Base-by-base conservation (phyloP, 2,329 filamentous ascomycete species). In the Fusarium nelsonii region DNA sequence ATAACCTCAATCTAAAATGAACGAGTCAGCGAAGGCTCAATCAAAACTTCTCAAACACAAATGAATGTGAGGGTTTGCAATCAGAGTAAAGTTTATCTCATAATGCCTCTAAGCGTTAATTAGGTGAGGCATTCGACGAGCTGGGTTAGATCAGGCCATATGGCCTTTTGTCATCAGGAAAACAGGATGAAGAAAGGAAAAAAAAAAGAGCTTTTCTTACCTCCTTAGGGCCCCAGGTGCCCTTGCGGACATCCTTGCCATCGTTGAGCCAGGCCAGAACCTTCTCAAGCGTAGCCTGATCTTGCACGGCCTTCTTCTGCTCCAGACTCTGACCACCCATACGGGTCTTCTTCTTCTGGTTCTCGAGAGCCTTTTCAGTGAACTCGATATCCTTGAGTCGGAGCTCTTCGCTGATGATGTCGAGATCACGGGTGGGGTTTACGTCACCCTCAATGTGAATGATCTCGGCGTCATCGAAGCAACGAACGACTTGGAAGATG, bases 391-490 rank as follows among this genome's bases (percentile, higher is more conserved):
- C 96, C 86, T 99, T 99, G 81, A 97, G 90, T 69, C 95, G 90
- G 78, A 99, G 85, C 84, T 99, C 96, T 78, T 98, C 94, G 80
- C 91, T 93, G 83, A 99, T 98, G 81, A 99, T 99, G 77, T 93
- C 92, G 73, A 99, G 83, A 85, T 99, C 96, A 78, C 96, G 91
- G 65, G 92, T 88, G 34, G 96, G 97, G 83, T 99, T 92, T 75
- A 99, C 97, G 76, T 99, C 96, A 79, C 96, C 97, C 86, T 99
- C 97, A 72, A 99, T 94, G 87, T 99, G 96, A 76, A 97, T 98
- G 77, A 99, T 99, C 84, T 99, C 96, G 63, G 95, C 96, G 85
- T 99, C 96, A 79, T 99, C 97, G 83, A 99, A 97, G 84, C 92
- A 97, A 76, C 94, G 91, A 37, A 97, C 94, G 44, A 97, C 94